A percentile compares a stretch with the other conserved stretches of the same genome.
These are phyloP conservation scores for Glarea lozoyensis DNA, from an alignment of 495 filamentous ascomycete species.

Conservation along the genomic window DNA sequence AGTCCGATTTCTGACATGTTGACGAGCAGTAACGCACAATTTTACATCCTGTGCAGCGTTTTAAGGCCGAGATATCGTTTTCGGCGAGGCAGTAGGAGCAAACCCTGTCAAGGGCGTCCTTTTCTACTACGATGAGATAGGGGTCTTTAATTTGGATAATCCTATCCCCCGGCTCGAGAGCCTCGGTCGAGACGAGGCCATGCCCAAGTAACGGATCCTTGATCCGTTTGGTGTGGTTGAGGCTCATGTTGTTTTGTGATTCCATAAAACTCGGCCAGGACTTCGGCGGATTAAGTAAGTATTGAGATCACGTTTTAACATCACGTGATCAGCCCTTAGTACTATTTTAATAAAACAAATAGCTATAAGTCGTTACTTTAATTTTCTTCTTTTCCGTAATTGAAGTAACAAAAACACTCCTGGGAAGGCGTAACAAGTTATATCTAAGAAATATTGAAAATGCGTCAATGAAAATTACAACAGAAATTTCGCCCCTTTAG, in stretches of 20 bases:
- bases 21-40: conserved; percentile 41
- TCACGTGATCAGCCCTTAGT: too few species aligned
- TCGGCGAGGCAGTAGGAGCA: conserved; percentile 11
- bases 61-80: conserved; percentile 6
- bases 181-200: conserved; percentile 24
- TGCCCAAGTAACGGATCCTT: conserved; percentile 23
- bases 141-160: conserved; percentile 32
- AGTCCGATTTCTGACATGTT: conserved; percentile 47
- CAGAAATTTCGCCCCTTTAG: too few species aligned
- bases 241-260: conserved; percentile 8
- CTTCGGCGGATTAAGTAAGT: too few species aligned
- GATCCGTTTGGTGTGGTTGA: conserved; percentile 10
- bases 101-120: conserved; percentile 5
- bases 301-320: too few species aligned
- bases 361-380: too few species aligned
- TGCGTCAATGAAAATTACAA: too few species aligned
- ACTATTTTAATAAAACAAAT: too few species aligned
- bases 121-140: conserved; percentile 34
- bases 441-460: too few species aligned
- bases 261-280: too few species aligned
- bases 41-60: conserved; percentile 43
- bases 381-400: too few species aligned
- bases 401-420: too few species aligned
- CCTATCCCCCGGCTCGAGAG: conserved; percentile 28
- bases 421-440: too few species aligned